These are phyloP conservation scores for Karstenula rhodostoma DNA, from an alignment of 2,329 filamentous ascomycete genomes.

Conservation along the genomic window DNA sequence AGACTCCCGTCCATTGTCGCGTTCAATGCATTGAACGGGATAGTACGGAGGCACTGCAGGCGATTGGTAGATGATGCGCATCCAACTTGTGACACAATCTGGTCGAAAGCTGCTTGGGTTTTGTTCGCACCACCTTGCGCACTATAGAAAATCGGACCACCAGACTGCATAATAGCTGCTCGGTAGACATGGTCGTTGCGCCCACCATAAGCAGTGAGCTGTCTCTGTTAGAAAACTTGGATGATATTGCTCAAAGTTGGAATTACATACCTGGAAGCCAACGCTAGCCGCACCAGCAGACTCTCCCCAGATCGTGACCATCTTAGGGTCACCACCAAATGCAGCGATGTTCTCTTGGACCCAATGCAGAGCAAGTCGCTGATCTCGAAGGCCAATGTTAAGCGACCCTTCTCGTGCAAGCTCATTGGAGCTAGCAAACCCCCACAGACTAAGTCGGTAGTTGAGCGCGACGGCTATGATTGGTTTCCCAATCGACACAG, in stretches of 20 bases:
- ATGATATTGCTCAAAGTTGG: not conserved
- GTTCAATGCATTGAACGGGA: constrained; percentile 67
- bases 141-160: constrained; percentile 35
- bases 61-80: constrained; percentile 58
- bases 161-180: constrained; percentile 52
- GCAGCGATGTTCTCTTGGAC: constrained; percentile 45
- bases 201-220: constrained; percentile 9
- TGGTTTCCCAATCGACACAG: constrained; percentile 23
- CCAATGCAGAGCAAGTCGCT: constrained; percentile 52
- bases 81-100: constrained; percentile 48
- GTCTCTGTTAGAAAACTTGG: not conserved
- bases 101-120: constrained; percentile 44
- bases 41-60: constrained; percentile 60
- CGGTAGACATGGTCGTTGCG: constrained; percentile 54
- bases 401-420: constrained; percentile 58
- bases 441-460: constrained; percentile 44
- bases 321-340: constrained; percentile 46
- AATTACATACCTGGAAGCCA: not conserved
- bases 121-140: constrained; percentile 66
- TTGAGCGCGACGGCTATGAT: constrained; percentile 26
- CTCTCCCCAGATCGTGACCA: constrained; percentile 53
- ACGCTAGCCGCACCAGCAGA: constrained; percentile 42
- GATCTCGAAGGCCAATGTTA: constrained; percentile 50
- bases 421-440: not conserved
- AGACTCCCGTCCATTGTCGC: constrained; percentile 43